Evolutionary conservation across 2,329 filamentous ascomycete genomes (phyloP).

Genomic region (Botrytis hyacinthi): DNA sequence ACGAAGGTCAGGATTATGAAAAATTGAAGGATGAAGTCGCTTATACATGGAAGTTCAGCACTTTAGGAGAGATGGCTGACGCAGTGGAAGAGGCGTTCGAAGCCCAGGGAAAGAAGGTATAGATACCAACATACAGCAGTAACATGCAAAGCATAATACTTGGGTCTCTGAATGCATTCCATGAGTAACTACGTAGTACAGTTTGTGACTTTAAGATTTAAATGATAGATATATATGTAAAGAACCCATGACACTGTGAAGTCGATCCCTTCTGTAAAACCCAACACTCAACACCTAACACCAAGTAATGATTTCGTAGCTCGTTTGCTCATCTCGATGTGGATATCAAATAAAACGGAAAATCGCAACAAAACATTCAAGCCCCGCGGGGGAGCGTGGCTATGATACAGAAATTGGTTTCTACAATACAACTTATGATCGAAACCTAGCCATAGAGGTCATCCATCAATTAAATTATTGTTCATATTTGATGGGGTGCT

Average conservation of each 20-base stretch:
- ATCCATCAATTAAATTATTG: constrained; percentile 22
- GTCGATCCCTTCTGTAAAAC: background rate
- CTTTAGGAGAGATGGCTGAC: constrained; percentile 40
- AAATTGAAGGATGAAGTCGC: constrained; percentile 40
- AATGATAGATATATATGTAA: background rate
- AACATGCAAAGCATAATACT: background rate
- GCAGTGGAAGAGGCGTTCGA: constrained; percentile 25
- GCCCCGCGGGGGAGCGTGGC: background rate
- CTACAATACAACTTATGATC: background rate
- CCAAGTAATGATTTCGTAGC: constrained; percentile 8
- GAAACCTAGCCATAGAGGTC: constrained; percentile 19
- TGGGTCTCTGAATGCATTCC: background rate
- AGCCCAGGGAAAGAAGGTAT: background rate
- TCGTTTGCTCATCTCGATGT: constrained; percentile 6
- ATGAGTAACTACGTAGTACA: background rate
- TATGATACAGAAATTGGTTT: background rate
- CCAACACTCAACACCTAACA: background rate
- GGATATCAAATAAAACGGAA: constrained; percentile 9
- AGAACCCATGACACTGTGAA: background rate
- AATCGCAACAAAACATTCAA: background rate
- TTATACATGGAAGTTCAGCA: constrained; percentile 58
- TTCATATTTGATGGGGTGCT: constrained; percentile 32
- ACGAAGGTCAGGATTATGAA: constrained; percentile 42
- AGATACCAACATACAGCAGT: background rate
- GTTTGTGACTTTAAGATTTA: background rate